Conservation (phyloP, 495 filamentous ascomycete species). For the Aspergillus conjunctus region DNA sequence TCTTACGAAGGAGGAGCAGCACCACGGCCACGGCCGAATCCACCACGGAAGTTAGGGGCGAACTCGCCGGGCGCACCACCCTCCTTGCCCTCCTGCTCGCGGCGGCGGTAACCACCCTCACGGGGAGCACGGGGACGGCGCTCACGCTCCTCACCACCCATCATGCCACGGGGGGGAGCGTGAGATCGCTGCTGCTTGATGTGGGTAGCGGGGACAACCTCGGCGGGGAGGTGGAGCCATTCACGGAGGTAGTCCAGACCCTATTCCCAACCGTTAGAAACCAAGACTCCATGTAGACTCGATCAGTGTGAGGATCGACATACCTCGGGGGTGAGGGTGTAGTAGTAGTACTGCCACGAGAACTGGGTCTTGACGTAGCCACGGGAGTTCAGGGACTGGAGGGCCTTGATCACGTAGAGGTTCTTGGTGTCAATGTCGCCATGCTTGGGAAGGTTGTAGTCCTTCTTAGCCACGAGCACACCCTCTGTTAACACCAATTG, state of each 20-base stretch:
- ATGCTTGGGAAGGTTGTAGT: slow-evolving; percentile 93
- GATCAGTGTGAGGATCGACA: slow-evolving; percentile 8
- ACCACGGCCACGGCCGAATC: slow-evolving; percentile 85
- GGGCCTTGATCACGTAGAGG: slow-evolving; percentile 96
- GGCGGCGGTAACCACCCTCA: slow-evolving; percentile 91
- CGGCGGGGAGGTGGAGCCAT: slow-evolving; percentile 99
- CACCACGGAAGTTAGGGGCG: slow-evolving; percentile 93
- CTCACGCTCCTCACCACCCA: slow-evolving; percentile 88
- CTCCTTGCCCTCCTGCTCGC: slow-evolving; percentile 90
- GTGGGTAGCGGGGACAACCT: slow-evolving; percentile 99
- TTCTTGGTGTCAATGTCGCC: slow-evolving; percentile 97
- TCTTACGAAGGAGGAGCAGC: slow-evolving; percentile 64
- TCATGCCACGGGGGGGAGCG: slow-evolving; percentile 96
- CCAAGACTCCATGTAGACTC: background rate
- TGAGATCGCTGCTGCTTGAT: slow-evolving; percentile 99
- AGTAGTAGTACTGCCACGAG: slow-evolving; percentile 99
- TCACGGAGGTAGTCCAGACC: slow-evolving; percentile 99
- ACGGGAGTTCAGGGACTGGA: slow-evolving; percentile 95
- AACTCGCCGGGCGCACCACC: slow-evolving; percentile 94
- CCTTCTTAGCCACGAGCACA: slow-evolving; percentile 98
- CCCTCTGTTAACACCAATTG: slow-evolving; percentile 63
- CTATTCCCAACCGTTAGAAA: slow-evolving; percentile 21
- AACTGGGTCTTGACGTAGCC: slow-evolving; percentile 99
- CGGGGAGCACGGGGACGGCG: slow-evolving; percentile 81
- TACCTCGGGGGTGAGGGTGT: slow-evolving; percentile 94